phyloP scores from a whole-genome alignment of 257 asterid species.

The Penstemon newberryi region DNA sequence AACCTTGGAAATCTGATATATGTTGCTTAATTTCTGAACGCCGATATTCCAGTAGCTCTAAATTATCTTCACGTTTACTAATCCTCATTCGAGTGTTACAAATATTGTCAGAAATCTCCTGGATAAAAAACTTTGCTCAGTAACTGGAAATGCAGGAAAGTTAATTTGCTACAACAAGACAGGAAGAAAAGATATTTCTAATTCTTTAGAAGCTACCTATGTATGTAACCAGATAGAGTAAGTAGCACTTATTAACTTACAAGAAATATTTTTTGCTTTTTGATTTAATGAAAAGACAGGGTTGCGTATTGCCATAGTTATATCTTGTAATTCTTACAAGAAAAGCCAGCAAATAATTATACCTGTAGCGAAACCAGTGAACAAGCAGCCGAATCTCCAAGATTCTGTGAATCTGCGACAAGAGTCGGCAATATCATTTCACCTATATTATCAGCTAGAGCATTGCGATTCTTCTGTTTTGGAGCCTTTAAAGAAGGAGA shows the following conservation, averaged over 20 bases:
- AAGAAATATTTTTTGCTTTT: neutral
- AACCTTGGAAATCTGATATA: conserved; percentile 54
- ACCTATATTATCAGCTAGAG: conserved; percentile 13
- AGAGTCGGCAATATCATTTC: conserved; percentile 9
- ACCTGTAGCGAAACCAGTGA: conserved; percentile 31
- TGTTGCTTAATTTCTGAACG: conserved; percentile 15
- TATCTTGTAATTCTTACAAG: conserved; percentile 8
- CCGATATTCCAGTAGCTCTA: conserved; percentile 21
- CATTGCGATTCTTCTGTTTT: conserved; percentile 9
- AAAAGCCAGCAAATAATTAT: conserved; percentile 9
- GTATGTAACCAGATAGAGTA: neutral
- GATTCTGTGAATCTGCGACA: conserved; percentile 23
- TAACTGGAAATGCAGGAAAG: neutral
- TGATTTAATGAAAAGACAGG: neutral
- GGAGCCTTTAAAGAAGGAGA: conserved; percentile 29
- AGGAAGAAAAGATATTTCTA: neutral
- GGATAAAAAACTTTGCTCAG: conserved; percentile 20
- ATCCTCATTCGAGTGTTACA: conserved; percentile 9
- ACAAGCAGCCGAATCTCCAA: conserved; percentile 1
- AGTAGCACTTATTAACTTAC: neutral
- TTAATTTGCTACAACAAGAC: conserved; percentile 12
- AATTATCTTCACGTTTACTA: conserved; percentile 5
- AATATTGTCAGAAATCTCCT: conserved; percentile 51
- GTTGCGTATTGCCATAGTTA: neutral
- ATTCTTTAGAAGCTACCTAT: neutral